Evolutionary conservation across 345 rosid species (phyloP).

Genomic region (Leavenworthia alabamica): DNA sequence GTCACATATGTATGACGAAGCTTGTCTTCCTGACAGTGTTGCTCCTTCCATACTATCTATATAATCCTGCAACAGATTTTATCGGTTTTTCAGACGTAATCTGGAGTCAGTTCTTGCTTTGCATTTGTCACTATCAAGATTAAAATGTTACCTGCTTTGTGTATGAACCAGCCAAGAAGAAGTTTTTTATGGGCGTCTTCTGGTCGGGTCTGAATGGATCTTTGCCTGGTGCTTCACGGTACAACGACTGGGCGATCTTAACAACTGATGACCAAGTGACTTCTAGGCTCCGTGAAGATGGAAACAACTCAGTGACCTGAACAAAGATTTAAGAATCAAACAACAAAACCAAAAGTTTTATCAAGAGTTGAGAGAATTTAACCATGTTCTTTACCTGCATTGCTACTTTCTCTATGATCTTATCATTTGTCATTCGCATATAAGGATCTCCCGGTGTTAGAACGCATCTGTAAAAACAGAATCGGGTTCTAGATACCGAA

Average conservation of each 20-base stretch:
- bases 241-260: slow-evolving; percentile 85
- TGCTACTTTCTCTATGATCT: slow-evolving; percentile 76
- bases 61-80: slow-evolving; percentile 59
- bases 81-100: background rate
- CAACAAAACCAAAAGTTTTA: too few relatives aligned
- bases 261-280: slow-evolving; percentile 93
- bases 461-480: slow-evolving; percentile 57
- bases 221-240: slow-evolving; percentile 92
- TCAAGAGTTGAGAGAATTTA: too few relatives aligned
- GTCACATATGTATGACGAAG: slow-evolving; percentile 75
- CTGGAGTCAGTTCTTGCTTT: background rate
- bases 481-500: slow-evolving; percentile 4
- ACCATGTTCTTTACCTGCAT: too few relatives aligned
- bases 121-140: background rate
- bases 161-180: slow-evolving; percentile 93
- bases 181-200: slow-evolving; percentile 81
- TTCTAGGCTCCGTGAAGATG: slow-evolving; percentile 82
- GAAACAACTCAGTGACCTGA: slow-evolving; percentile 78
- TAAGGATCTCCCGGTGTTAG: slow-evolving; percentile 94
- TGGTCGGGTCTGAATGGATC: slow-evolving; percentile 98
- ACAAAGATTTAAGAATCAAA: too few relatives aligned
- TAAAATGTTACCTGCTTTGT: slow-evolving; percentile 76
- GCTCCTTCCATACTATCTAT: slow-evolving; percentile 99
- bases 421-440: slow-evolving; percentile 77
- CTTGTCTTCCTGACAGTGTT: slow-evolving; percentile 87